phyloP scores from a whole-genome alignment of 441 rosid genomes.

The Gossypium davidsonii region DNA sequence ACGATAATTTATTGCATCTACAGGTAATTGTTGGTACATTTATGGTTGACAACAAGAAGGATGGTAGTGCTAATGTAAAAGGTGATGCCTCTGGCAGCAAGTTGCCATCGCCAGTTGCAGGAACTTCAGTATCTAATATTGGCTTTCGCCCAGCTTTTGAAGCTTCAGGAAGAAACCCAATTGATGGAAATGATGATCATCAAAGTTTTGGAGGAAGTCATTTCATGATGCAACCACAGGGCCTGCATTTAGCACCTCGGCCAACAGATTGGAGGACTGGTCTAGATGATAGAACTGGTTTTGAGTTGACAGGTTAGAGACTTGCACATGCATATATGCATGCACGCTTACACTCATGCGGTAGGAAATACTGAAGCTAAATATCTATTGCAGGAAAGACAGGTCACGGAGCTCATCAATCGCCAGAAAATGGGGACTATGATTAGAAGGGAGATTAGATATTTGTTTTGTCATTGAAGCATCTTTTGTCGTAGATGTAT shows the following conservation, averaged over 20 bases:
- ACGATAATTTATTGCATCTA: slow-evolving; percentile 7
- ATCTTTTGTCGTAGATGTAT: slow-evolving; percentile 1
- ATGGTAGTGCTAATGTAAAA: slow-evolving; percentile 30
- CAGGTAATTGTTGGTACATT: slow-evolving; percentile 93
- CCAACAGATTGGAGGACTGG: slow-evolving; percentile 51
- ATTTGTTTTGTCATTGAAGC: slow-evolving; percentile 12
- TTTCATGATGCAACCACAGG: slow-evolving; percentile 52
- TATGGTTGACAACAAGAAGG: slow-evolving; percentile 56
- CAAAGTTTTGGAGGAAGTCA: slow-evolving; percentile 48
- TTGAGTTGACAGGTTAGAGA: slow-evolving; percentile 55
- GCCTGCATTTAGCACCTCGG: slow-evolving; percentile 39
- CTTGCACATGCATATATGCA: neutral
- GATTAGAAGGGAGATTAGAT: slow-evolving; percentile 46
- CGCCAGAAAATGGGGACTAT: slow-evolving; percentile 61
- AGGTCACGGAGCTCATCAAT: slow-evolving; percentile 35
- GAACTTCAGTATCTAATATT: slow-evolving; percentile 39
- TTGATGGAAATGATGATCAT: slow-evolving; percentile 45
- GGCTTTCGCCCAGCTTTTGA: slow-evolving; percentile 56
- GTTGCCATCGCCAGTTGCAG: slow-evolving; percentile 55
- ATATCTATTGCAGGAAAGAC: slow-evolving; percentile 43
- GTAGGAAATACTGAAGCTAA: slow-evolving; percentile 8
- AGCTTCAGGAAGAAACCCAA: slow-evolving; percentile 45
- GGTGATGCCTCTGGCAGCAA: slow-evolving; percentile 47
- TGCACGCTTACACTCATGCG: neutral
- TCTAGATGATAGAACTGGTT: slow-evolving; percentile 46